Base-by-base conservation (phyloP, 495 filamentous ascomycete genomes). In the Cercophora newfieldiana region DNA sequence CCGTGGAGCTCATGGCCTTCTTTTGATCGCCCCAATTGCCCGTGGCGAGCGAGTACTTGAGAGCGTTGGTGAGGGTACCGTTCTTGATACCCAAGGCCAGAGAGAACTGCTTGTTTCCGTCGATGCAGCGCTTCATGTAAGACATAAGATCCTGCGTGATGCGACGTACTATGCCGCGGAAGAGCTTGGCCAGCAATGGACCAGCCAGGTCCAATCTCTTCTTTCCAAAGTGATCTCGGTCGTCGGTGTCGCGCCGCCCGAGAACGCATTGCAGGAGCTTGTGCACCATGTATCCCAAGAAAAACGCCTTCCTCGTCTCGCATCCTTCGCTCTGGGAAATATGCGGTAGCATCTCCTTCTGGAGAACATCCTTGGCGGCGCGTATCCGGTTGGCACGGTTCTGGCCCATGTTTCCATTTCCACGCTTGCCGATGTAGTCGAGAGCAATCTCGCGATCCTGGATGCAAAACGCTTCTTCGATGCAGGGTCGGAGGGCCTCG, bases 21-120 rank as follows among this genome's bases (percentile, higher is more conserved):
- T 97, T 99, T 78, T 98, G 95, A 66, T 98, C 95, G 66, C 96
- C 96, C 95, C 95, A 99, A 78, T 99, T 99, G 64, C 95, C 95
- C 7, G 95, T 99, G n/a, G 95, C 94, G 50, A 99, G 84, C 47
- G 94, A 97, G 74, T 98, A 98, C 76, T 97, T 96, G 70, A 99
- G 80, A 51, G 92, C 96, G 74, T 94, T 94, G 6, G 94, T 96
- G 63, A 99, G 83, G 10, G 91, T 95, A 57, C 86, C 87, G n/a
- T 89, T 87, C 83, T 97, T 97, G 71, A 97, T 88, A 68, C 92
- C 95, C 55, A 98, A 82, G 21, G 89, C 91, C 21, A 97, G 80
- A 63, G 93, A 92, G 78, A 98, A 97, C 61, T 96, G 92, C 49
- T 86, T 85, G 78, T 89, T 90, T 48, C 85, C 88, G 79, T 98